Conservation (phyloP, 2,329 filamentous ascomycete species). For the Talaromyces sp. region DNA sequence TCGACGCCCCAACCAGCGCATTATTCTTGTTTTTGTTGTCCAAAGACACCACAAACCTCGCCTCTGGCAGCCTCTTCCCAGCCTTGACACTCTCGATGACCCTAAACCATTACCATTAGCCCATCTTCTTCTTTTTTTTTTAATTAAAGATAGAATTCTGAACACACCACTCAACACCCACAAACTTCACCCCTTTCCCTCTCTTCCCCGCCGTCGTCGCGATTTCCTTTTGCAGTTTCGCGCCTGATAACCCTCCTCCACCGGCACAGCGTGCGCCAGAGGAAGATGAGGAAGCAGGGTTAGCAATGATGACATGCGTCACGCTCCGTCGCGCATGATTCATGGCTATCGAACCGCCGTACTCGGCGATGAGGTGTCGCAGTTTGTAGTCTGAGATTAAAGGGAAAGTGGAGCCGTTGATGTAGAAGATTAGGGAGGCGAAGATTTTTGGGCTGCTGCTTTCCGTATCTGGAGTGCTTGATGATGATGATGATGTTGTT, state of each 20-base stretch:
- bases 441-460: constrained; percentile 50
- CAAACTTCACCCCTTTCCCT: constrained; percentile 69
- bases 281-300: constrained; percentile 25
- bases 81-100: constrained; percentile 76
- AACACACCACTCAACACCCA: constrained; percentile 72
- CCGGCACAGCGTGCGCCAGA: constrained; percentile 35
- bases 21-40: not conserved
- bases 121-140: not conserved
- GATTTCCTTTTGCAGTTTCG: constrained; percentile 80
- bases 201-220: constrained; percentile 33
- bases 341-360: constrained; percentile 69
- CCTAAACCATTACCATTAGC: constrained; percentile 42
- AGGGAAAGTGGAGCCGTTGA: constrained; percentile 83
- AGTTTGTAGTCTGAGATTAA: constrained; percentile 79
- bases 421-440: constrained; percentile 66
- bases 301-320: constrained; percentile 76
- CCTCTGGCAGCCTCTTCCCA: constrained; percentile 69
- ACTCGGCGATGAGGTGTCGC: constrained; percentile 67
- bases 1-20: constrained; percentile 38
- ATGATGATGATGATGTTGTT: not conserved
- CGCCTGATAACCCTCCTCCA: constrained; percentile 68
- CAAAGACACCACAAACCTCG: constrained; percentile 56
- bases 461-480: not conserved
- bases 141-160: constrained; percentile 8
- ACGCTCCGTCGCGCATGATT: constrained; percentile 67